phyloP scores from a whole-genome alignment of 2,329 filamentous ascomycete species.

The Ceratocystis destructans region DNA sequence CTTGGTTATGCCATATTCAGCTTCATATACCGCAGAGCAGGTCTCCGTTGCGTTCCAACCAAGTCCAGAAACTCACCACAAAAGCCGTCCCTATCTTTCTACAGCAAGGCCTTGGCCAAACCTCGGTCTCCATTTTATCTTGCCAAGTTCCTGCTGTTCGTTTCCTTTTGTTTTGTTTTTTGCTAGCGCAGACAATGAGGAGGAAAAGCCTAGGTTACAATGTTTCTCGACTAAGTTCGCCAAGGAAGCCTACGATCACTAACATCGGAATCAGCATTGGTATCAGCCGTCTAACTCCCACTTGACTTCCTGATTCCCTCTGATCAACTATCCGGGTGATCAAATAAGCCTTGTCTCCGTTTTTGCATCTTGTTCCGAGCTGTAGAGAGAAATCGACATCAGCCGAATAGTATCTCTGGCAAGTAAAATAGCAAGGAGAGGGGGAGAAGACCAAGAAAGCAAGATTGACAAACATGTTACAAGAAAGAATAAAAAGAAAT shows the following conservation, averaged over 20 bases:
- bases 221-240: conserved; percentile 6
- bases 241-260: conserved; percentile 1
- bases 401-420: neutral
- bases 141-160: neutral
- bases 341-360: neutral
- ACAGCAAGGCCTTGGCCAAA: too few relatives aligned
- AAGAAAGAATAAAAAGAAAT: neutral
- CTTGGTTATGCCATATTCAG: too few relatives aligned
- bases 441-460: neutral
- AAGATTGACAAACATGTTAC: neutral
- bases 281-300: neutral
- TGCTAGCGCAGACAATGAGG: neutral
- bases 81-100: too few relatives aligned
- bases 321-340: too few relatives aligned
- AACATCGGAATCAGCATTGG: neutral
- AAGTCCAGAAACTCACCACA: too few relatives aligned
- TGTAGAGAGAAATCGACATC: too few relatives aligned
- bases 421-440: neutral
- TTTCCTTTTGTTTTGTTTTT: neutral
- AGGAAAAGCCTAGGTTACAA: neutral
- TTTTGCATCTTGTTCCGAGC: neutral
- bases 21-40: too few relatives aligned
- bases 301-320: neutral
- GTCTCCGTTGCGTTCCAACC: too few relatives aligned
- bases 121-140: too few relatives aligned